Conservation (phyloP, 2,329 filamentous ascomycete genomes). For the Cephalotrichum gorgonifer region DNA sequence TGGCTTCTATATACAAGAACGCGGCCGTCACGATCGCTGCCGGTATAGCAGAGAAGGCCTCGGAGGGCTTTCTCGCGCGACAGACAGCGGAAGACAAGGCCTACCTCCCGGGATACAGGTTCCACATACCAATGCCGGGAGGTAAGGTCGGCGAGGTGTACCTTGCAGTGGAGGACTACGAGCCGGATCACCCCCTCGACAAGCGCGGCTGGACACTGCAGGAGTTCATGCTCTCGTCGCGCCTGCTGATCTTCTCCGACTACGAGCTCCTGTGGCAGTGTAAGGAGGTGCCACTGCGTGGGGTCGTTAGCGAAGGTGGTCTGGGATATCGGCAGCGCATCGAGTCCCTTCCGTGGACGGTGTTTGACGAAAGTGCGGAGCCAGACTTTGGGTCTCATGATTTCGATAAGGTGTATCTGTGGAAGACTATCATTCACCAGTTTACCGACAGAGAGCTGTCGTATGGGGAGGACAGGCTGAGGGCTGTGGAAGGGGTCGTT, state of each 20-base stretch:
- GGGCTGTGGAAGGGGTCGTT: background rate
- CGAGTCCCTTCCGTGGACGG: background rate
- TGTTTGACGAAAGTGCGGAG: background rate
- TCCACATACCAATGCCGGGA: background rate
- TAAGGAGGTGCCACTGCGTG: constrained; percentile 4
- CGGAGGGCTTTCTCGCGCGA: background rate
- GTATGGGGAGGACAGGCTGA: background rate
- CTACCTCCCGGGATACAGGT: background rate
- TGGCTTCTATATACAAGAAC: background rate
- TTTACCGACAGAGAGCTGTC: background rate
- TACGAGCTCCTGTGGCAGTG: constrained; percentile 11
- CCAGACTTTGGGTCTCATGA: background rate
- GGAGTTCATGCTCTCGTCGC: constrained; percentile 10
- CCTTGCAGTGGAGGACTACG: background rate
- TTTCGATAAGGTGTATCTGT: background rate
- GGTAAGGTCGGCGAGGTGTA: background rate
- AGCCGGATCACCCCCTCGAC: constrained; percentile 4
- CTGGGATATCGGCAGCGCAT: background rate
- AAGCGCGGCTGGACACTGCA: constrained; percentile 10
- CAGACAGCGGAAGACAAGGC: background rate
- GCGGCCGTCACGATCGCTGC: background rate
- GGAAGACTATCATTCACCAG: background rate
- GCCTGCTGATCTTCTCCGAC: constrained; percentile 9
- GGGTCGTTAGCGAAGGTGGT: constrained; percentile 2
- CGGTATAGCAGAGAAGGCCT: background rate